Conservation (phyloP, 1,139 yeast species). For the Suhomyces yuchorum region DNA sequence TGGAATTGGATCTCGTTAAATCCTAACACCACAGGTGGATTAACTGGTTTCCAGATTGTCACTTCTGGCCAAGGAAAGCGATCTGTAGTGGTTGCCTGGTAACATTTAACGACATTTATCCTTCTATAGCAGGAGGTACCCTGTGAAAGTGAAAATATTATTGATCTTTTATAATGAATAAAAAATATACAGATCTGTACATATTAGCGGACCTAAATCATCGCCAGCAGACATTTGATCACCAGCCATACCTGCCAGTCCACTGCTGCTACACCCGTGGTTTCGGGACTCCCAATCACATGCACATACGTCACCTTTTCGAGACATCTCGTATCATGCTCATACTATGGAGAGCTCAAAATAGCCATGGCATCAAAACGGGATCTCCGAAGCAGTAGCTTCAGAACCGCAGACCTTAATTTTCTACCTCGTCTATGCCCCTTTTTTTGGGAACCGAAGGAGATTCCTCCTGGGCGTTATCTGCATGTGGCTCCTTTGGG, state of each 20-base stretch:
- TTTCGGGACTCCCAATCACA: background rate
- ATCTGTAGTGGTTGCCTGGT: background rate
- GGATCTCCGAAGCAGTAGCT: too few species aligned
- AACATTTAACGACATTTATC: background rate
- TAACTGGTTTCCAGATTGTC: background rate
- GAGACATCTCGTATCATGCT: background rate
- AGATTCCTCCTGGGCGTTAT: background rate
- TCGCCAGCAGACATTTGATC: background rate
- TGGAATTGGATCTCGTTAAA: background rate
- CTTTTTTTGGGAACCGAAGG: constrained; percentile 23
- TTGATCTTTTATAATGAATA: background rate
- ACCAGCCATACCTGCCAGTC: background rate
- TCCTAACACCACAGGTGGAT: background rate
- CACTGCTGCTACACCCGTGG: background rate
- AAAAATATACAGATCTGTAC: background rate
- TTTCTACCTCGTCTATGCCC: constrained; percentile 30
- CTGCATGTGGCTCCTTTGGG: background rate
- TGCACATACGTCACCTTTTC: background rate
- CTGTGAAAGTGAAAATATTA: background rate
- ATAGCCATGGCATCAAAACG: too few species aligned
- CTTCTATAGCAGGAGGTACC: background rate
- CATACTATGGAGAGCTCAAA: background rate
- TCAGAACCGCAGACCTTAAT: background rate
- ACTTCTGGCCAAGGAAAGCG: background rate
- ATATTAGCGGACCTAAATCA: background rate